These are phyloP conservation scores for Ceratopteris richardii DNA, from an alignment of 75 land plant species.

Conservation along the genomic window DNA sequence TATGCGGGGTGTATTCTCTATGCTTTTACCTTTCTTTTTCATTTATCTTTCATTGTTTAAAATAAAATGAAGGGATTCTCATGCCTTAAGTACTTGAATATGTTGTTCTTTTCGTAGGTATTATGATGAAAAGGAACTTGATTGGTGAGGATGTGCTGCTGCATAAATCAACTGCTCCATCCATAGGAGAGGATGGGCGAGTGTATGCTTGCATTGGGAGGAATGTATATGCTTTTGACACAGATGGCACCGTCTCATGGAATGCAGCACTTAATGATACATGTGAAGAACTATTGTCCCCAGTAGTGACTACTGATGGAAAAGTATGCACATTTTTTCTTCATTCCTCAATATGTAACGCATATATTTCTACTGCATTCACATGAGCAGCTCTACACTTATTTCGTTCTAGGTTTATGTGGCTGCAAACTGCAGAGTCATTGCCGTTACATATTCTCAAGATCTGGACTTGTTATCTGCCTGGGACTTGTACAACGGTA, in stretches of 20 bases:
- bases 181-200: not conserved
- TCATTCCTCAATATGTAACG: too few species aligned
- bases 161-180: not conserved
- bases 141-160: not conserved
- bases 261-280: not conserved
- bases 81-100: too few species aligned
- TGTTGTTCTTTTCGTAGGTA: not conserved
- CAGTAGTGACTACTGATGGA: not conserved
- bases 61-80: too few species aligned
- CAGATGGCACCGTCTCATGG: not conserved
- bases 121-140: not conserved
- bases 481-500: not conserved
- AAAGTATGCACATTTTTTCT: not conserved
- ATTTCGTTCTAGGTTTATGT: not conserved
- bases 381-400: too few species aligned
- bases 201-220: conserved; percentile 5
- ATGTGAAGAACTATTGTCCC: not conserved
- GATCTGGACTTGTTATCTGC: not conserved
- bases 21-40: too few species aligned
- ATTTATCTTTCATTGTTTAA: too few species aligned
- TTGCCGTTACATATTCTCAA: not conserved
- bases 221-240: not conserved
- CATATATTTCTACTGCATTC: too few species aligned
- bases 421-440: not conserved
- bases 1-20: too few species aligned